Evolutionary conservation across 1,284 basidiomycete species (phyloP), one percentile per base, ranked within the genome.

Genomic region (Ustilago nuda): DNA sequence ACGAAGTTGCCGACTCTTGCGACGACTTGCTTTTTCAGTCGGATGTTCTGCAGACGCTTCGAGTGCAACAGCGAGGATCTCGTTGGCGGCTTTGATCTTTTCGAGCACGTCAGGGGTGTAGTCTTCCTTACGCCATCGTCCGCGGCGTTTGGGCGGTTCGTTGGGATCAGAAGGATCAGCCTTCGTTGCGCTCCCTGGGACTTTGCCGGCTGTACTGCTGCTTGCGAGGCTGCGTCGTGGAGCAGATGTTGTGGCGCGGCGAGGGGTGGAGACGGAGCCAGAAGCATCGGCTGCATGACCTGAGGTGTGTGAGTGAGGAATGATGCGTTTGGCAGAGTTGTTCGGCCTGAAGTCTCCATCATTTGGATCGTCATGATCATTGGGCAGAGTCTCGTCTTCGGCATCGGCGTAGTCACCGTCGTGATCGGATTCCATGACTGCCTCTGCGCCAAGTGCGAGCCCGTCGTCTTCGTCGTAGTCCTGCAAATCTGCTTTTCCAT

Each of bases 331-430:
- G 15, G 39, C 4, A 0, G 50, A 19, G n/a, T 19, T 56, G 30
- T 54, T 57, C 12, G 54, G 68, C 6, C 62, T 56, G 30, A 72
- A 72, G 30, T 72, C 70, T 19, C 36, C 48, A 37, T 72, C 70
- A n/a, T 67, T 72, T 1, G 70, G 70, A 53, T 72, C 69, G 23
- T 70, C 68, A 8, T 41, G 27, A 8, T 65, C 56, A 3, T 37
- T 3, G 6, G 27, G 11, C 1, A 30, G 48, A 17, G 8, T 8
- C 7, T 61, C 64, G 32, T 52, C 65, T 53, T 67, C 70, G 33
- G 48, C 32, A 13, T 72, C 70, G 8, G 56, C 63, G 43, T 72
- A 53, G 8, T 57, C 56, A 17, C 55, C 56, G n/a, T 60, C 57
- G 36, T 67, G 61, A 12, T 64, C 70, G 0, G 61, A 53, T 33